Evolutionary conservation across 1,139 yeast species (phyloP), one percentile per base, ranked within the genome.

Genomic region (Debaryomyces robertsiae): DNA sequence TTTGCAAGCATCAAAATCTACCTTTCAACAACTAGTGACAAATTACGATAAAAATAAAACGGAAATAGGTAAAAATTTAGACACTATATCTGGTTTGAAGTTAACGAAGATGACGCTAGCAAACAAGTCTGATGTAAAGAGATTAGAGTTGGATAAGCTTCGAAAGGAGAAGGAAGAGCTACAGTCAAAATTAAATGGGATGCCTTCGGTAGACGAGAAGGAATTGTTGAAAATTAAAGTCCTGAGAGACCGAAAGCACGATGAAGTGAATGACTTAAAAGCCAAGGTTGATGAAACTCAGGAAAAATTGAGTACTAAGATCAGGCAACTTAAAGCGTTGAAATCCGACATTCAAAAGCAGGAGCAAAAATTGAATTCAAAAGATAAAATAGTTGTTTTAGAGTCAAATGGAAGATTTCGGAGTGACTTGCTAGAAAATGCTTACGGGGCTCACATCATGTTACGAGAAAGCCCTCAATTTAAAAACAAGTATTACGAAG

Each of bases 401-500:
- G 73, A 70, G 32, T 55, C 60, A 5, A 51, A 50, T 9, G 35
- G 40, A 28, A 9, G 58, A n/a, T 52, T 57, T 37, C 57, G 57
- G 27, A 58, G 63, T 9, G 57, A 55, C 30, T 61, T 65, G 32
- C 51, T 61, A 41, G 65, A 58, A 18, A 60, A 59, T 36, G 55
- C 74, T 0, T 63, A 58, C 41, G 52, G 53, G 7, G 67, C 67
- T 0, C 76, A 69, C 43, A 49, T 49, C 14, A 49, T 52, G 18
- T 55, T 73, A 15, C 53, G 77, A 35, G 46, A 51, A n/a, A 46
- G 54, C 16, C 44, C 54, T 1, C 58, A 66, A 11, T 67, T 77
- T 38, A 55, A 62, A 30, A 63, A 63, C 0, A 57, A 57, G 7
- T 80, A 85, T 41, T 78, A 69, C 47, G 95, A 85, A 53, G 94